phyloP scores from a whole-genome alignment of 78 protist genomes.

The Creolimax fragrantissima region DNA sequence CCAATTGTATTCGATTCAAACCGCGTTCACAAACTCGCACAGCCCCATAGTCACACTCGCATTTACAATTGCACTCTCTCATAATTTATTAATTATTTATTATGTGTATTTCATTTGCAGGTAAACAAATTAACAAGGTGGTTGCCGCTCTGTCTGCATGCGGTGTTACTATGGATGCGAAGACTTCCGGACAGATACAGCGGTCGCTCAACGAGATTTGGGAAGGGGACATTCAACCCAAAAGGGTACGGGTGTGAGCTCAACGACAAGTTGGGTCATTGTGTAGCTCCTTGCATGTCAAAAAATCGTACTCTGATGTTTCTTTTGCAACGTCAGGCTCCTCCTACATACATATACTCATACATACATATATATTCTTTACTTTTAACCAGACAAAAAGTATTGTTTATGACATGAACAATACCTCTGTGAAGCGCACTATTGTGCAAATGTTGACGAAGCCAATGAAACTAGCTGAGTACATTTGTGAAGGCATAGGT shows the following conservation, averaged over 20 bases:
- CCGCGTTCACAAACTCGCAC: background rate
- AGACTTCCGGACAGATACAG: background rate
- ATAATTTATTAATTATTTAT: too few relatives aligned
- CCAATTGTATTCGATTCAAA: background rate
- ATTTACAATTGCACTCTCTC: background rate
- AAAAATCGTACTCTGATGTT: background rate
- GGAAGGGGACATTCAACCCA: background rate
- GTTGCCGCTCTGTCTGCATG: background rate
- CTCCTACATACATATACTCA: background rate
- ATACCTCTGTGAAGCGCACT: background rate
- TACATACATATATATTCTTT: background rate
- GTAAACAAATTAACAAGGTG: background rate
- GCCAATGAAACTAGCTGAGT: conserved; percentile 66
- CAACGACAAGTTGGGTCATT: background rate
- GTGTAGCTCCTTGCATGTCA: background rate
- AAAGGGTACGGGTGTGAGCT: background rate
- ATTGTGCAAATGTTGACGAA: conserved; percentile 43
- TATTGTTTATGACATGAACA: background rate
- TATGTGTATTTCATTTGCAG: too few relatives aligned
- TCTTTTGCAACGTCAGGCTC: too few relatives aligned
- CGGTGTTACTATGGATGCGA: background rate
- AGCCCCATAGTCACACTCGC: background rate
- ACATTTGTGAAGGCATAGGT: conserved; percentile 57
- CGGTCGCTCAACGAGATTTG: background rate
- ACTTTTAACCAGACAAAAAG: background rate